These are phyloP conservation scores for Diutina neorugosa DNA, from an alignment of 1,139 yeast genomes.

Conservation along the genomic window DNA sequence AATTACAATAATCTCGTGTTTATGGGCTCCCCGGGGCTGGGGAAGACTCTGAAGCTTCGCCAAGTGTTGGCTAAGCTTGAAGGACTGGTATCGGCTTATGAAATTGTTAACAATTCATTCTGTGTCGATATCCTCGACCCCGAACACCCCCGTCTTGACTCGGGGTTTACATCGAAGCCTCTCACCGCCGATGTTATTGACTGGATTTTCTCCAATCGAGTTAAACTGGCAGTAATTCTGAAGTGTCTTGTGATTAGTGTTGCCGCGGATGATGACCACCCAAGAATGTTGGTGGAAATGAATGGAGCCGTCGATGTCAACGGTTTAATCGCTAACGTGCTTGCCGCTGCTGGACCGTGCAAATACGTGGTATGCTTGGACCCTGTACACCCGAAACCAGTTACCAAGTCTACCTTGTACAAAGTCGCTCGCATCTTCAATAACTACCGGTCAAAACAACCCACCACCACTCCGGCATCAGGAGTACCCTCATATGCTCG, in stretches of 20 bases:
- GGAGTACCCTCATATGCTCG: neutral
- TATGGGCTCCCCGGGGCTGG: neutral
- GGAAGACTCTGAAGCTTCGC: neutral
- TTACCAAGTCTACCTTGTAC: neutral
- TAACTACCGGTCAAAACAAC: conserved; percentile 1
- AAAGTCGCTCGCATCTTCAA: neutral
- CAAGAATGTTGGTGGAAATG: neutral
- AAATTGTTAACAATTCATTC: neutral
- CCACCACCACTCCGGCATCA: neutral
- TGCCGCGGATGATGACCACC: neutral
- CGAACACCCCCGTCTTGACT: neutral
- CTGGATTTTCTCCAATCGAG: neutral
- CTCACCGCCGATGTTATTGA: neutral
- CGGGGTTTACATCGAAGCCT: neutral
- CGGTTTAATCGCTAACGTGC: neutral
- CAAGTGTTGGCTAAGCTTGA: neutral
- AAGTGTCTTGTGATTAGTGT: neutral
- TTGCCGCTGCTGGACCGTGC: neutral
- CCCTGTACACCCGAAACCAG: neutral
- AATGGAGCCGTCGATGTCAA: neutral
- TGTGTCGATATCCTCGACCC: neutral
- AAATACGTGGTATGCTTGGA: neutral
- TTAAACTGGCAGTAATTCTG: neutral
- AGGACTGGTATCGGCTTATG: neutral
- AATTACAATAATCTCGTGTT: neutral